Percentiles rank a stretch among this genome's conserved stretches.
Conservation (phyloP, 768 basidiomycete species). For the Mrakia gelida region DNA sequence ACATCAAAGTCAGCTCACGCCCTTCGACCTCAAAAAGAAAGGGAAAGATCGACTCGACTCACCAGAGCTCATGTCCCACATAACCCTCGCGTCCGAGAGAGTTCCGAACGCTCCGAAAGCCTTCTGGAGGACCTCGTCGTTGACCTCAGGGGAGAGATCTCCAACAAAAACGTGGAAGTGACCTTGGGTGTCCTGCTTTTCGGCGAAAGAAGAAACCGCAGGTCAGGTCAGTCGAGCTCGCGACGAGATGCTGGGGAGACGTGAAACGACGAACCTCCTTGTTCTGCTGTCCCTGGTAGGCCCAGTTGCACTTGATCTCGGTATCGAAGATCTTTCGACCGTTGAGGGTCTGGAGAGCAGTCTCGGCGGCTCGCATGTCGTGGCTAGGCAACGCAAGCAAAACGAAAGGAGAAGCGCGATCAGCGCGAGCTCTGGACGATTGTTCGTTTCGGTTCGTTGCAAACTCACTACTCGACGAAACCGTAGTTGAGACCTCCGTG, state of each 20-base stretch:
- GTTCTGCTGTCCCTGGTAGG: slow-evolving; percentile 88
- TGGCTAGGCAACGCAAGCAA: slow-evolving; percentile 47
- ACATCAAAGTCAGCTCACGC: not conserved
- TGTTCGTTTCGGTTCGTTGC: not conserved
- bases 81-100: slow-evolving; percentile 89
- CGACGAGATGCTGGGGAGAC: not conserved
- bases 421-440: too few relatives aligned
- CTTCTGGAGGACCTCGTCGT: slow-evolving; percentile 92
- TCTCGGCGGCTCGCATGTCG: slow-evolving; percentile 97
- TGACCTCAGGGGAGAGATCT: slow-evolving; percentile 98
- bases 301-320: slow-evolving; percentile 99
- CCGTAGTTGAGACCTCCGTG: slow-evolving; percentile 99
- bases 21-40: slow-evolving; percentile 46
- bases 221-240: not conserved
- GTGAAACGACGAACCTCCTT: slow-evolving; percentile 63
- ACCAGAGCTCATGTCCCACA: slow-evolving; percentile 90
- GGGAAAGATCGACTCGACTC: slow-evolving; percentile 67
- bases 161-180: slow-evolving; percentile 99
- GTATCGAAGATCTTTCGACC: slow-evolving; percentile 99
- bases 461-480: slow-evolving; percentile 77
- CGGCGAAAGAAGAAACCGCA: not conserved
- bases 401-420: not conserved
- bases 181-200: slow-evolving; percentile 69
- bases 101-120: slow-evolving; percentile 96
- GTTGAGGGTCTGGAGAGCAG: slow-evolving; percentile 95